These are phyloP conservation scores for Pleurotus djamor DNA, from an alignment of 768 basidiomycete genomes.

Conservation along the genomic window DNA sequence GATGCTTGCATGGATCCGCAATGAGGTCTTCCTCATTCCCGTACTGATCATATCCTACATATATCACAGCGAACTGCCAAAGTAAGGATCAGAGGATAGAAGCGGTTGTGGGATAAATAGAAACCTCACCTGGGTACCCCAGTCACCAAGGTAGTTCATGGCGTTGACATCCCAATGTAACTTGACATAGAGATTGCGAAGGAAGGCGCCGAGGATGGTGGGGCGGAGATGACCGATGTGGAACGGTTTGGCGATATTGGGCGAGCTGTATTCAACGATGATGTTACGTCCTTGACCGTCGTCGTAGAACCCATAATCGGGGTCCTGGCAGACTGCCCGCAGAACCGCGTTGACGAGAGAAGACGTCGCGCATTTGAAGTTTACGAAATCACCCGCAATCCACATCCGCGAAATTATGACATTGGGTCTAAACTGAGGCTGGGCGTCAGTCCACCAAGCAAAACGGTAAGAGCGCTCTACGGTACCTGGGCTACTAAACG, in stretches of 20 bases:
- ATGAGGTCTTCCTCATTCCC: slow-evolving; percentile 33
- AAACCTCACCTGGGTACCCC: slow-evolving; percentile 34
- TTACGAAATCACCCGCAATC: background rate
- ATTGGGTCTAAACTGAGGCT: background rate
- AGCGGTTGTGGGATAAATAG: too few relatives aligned
- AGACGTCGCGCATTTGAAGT: background rate
- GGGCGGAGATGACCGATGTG: slow-evolving; percentile 37
- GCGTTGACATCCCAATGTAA: slow-evolving; percentile 33
- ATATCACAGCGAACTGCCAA: slow-evolving; percentile 23
- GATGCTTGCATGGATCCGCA: slow-evolving; percentile 35
- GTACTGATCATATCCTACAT: slow-evolving; percentile 33
- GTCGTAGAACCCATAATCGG: background rate
- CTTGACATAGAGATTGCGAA: slow-evolving; percentile 34
- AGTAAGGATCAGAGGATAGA: background rate
- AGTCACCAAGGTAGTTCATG: slow-evolving; percentile 36
- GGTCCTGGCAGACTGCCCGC: background rate
- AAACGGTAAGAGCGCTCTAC: background rate
- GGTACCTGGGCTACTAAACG: background rate
- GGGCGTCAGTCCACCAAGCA: too few relatives aligned
- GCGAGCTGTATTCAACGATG: slow-evolving; percentile 34
- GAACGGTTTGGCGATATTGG: slow-evolving; percentile 44
- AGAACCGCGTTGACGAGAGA: background rate
- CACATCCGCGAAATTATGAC: background rate
- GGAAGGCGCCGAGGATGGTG: slow-evolving; percentile 40
- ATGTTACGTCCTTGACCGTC: slow-evolving; percentile 11